Evolutionary conservation across 768 basidiomycete species (phyloP), one percentile per base, ranked within the genome.

Genomic region (Hygrocybe punicea): DNA sequence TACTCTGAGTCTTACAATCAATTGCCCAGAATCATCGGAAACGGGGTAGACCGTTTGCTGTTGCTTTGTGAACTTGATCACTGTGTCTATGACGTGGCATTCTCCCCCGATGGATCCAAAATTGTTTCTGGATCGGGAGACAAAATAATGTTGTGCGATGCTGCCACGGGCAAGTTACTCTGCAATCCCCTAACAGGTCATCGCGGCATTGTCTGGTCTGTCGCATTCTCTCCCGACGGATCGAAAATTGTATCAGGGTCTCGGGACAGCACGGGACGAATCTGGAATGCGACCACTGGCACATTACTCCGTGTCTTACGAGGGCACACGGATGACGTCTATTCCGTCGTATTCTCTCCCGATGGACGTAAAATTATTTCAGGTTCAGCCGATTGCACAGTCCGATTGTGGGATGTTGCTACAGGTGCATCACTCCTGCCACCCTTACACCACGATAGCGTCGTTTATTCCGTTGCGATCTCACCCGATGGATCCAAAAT

Each of bases 51-150:
- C 11, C 40, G 14, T 14, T 42, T 48, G 48, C 16, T 51, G 21
- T 21, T 34, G 7, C 24, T 42, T 14, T 19, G 40, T 16, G 40
- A 19, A 19, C 40, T 4, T 19, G 40, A 42, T 16, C 14, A 14
- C 4, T 42, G 3, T 14, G 62, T 69, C 25, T 57, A 51, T 11
- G 60, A 61, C 19, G 63, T 71, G 16, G 58, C 60, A 25, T 64
- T 70, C 59, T 67, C 69, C 6, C 63, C 64, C 1, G 62, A 69
- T 56, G 67, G 67, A 4, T 53, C 58, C 17, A 55, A 52, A 4
- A 53, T 69, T 54, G 51, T 61, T 11, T 66, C 67, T 2, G 63
- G 63, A 11, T 64, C 64, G 4, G 36, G 16, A 16, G 40, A 42
- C 40, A 6, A 19, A 4, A 11, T 19, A 42, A 42, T 42, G 40